Percentiles rank a stretch among this genome's conserved stretches.
Evolutionary conservation across 2,329 filamentous ascomycete genomes (phyloP).

Genomic region (Helicocarpus griseus): DNA sequence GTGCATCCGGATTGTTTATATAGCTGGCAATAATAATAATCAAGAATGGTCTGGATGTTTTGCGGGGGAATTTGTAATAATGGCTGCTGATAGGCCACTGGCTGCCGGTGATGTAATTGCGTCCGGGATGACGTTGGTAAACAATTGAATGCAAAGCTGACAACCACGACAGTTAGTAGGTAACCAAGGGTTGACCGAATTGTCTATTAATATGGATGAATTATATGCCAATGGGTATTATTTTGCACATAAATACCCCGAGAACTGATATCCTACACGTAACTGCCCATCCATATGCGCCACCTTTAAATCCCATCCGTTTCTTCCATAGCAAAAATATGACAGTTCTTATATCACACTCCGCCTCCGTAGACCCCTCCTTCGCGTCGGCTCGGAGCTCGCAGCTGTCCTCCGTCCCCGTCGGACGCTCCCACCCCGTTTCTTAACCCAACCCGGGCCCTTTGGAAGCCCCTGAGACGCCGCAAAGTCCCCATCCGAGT

Average conservation of each 20-base stretch:
- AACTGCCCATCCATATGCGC: neutral
- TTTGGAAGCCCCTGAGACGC: slow-evolving; percentile 19
- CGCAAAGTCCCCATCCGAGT: slow-evolving; percentile 23
- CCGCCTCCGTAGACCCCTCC: slow-evolving; percentile 1
- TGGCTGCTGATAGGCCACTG: neutral
- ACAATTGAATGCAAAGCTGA: too few relatives aligned
- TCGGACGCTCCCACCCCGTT: slow-evolving; percentile 10
- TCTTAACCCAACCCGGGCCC: slow-evolving; percentile 23
- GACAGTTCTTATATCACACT: neutral
- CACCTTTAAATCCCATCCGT: neutral
- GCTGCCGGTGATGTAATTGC: neutral
- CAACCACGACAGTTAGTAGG: too few relatives aligned
- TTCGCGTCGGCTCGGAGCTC: neutral
- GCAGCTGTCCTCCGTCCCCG: neutral
- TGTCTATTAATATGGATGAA: too few relatives aligned
- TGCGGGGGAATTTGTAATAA: neutral
- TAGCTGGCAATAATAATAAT: neutral
- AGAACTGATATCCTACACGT: too few relatives aligned
- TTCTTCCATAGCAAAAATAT: neutral
- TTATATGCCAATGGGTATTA: too few relatives aligned
- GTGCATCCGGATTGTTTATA: neutral
- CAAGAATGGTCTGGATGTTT: too few relatives aligned
- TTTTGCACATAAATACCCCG: too few relatives aligned
- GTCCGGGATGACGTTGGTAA: too few relatives aligned
- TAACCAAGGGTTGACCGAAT: too few relatives aligned